A percentile compares a stretch with the other conserved stretches of the same genome.
Conservation (phyloP, 495 filamentous ascomycete species). For the Aspergillus hancockii region DNA sequence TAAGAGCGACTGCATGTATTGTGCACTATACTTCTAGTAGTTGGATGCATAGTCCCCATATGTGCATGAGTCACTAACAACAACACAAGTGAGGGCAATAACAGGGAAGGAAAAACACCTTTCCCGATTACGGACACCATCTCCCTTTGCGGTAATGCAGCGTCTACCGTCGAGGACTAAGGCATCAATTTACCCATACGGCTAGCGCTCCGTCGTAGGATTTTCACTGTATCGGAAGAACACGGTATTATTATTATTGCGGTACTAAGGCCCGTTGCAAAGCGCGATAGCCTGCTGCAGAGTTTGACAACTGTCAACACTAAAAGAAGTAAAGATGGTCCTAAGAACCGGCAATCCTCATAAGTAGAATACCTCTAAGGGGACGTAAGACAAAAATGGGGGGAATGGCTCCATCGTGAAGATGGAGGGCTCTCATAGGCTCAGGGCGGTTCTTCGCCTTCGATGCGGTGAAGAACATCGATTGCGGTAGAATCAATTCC, state of each 20-base stretch:
- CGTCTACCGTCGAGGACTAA: not conserved
- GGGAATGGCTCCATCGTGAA: not conserved
- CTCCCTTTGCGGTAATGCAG: not conserved
- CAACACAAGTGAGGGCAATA: not conserved
- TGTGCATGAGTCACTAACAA: not conserved
- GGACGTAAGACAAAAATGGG: slow-evolving; percentile 1
- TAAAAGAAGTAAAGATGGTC: not conserved
- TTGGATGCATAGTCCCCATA: not conserved
- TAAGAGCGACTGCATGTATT: not conserved
- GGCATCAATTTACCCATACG: not conserved
- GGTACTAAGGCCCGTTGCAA: not conserved
- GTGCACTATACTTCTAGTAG: not conserved
- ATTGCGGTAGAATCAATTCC: slow-evolving; percentile 4
- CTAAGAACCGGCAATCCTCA: not conserved
- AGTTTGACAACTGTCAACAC: slow-evolving; percentile 1
- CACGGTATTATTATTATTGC: not conserved
- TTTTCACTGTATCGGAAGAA: not conserved
- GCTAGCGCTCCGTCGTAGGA: not conserved
- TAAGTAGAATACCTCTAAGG: not conserved
- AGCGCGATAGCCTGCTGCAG: slow-evolving; percentile 3
- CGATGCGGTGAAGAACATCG: slow-evolving; percentile 33
- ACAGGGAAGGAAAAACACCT: not conserved
- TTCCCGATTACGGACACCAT: not conserved
- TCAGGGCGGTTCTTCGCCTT: slow-evolving; percentile 24
- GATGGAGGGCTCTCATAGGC: slow-evolving; percentile 21